These are phyloP conservation scores for Beauveria medogensis DNA, from an alignment of 2,329 filamentous ascomycete genomes.

Conservation along the genomic window DNA sequence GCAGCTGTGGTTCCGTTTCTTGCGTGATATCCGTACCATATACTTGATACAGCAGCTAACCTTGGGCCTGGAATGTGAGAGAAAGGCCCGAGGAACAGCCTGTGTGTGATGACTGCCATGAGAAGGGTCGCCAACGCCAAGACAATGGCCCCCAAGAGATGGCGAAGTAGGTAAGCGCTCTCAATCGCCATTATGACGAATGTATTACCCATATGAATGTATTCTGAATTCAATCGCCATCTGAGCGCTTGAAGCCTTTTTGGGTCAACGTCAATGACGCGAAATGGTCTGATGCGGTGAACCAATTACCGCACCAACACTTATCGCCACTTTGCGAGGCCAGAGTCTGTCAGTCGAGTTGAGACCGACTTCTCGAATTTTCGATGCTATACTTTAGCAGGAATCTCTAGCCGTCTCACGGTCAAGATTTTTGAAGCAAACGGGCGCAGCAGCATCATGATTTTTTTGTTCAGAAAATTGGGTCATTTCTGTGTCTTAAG, in stretches of 20 bases:
- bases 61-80: constrained; percentile 38
- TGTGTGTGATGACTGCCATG: constrained; percentile 22
- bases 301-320: not conserved
- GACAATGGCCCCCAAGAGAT: not conserved
- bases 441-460: not conserved
- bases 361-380: not conserved
- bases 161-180: not conserved
- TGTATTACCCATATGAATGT: not conserved
- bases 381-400: not conserved
- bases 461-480: not conserved
- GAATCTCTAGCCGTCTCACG: too few species aligned
- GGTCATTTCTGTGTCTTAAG: not conserved
- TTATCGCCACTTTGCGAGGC: not conserved
- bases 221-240: not conserved
- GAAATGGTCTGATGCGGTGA: not conserved
- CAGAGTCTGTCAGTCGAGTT: not conserved
- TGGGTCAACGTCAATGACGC: not conserved
- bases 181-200: not conserved
- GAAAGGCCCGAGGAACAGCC: constrained; percentile 36
- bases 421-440: not conserved
- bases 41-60: constrained; percentile 36
- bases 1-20: constrained; percentile 33
- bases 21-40: constrained; percentile 40
- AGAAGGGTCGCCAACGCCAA: not conserved
- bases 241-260: not conserved